These are phyloP conservation scores for Artemisia annua DNA, from an alignment of 129 eudicot species.

Conservation along the genomic window DNA sequence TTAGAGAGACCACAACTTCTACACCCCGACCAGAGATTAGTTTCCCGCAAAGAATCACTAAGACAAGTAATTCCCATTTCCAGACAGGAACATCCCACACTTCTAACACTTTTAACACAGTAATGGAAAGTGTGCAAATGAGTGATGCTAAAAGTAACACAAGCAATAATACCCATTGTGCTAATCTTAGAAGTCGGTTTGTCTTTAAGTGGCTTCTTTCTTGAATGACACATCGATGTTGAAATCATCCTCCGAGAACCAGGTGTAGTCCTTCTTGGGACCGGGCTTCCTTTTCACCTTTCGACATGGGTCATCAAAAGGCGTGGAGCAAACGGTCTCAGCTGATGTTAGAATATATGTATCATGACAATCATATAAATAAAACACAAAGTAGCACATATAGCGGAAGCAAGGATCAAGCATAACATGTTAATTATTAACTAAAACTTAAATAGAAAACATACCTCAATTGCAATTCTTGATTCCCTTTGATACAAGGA, in stretches of 20 bases:
- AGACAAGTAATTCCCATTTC: conserved; percentile 15
- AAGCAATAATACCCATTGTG: conserved; percentile 3
- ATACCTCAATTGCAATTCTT: too few relatives aligned
- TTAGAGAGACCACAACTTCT: not conserved
- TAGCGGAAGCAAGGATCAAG: too few relatives aligned
- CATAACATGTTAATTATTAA: too few relatives aligned
- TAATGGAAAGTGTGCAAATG: conserved; percentile 16
- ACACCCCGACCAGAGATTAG: not conserved
- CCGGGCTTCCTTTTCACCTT: not conserved
- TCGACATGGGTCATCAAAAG: not conserved
- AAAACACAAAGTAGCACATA: too few relatives aligned
- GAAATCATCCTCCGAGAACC: conserved; percentile 22
- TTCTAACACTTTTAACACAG: not conserved
- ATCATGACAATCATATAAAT: too few relatives aligned
- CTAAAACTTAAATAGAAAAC: too few relatives aligned
- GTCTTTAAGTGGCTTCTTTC: not conserved
- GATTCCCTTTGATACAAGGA: too few relatives aligned
- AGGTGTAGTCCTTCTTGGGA: conserved; percentile 19
- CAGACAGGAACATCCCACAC: conserved; percentile 17
- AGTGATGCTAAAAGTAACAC: conserved; percentile 5
- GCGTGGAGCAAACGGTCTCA: too few relatives aligned
- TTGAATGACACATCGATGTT: not conserved
- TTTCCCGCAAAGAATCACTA: conserved; percentile 11
- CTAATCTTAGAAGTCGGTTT: not conserved
- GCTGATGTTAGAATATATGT: too few relatives aligned